Conservation (phyloP, 1,139 yeast species). For the Yamadazyma conglobata region DNA sequence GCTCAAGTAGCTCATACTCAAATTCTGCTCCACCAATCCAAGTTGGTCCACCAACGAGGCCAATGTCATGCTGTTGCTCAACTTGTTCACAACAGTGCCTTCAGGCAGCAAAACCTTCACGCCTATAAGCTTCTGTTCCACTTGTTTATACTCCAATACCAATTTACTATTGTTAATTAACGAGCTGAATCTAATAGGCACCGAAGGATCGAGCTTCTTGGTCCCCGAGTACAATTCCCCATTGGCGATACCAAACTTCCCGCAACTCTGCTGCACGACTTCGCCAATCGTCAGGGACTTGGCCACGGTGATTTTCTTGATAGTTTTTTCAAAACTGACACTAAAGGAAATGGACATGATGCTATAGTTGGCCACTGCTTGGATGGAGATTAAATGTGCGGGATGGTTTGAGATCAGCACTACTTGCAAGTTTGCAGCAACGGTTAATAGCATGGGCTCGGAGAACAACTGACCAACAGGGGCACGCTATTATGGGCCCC, state of each 20-base stretch:
- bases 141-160: slow-evolving; percentile 20
- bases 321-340: slow-evolving; percentile 18
- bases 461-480: too few species aligned
- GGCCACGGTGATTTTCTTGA: slow-evolving; percentile 25
- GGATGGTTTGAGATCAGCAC: too few species aligned
- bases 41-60: slow-evolving; percentile 4
- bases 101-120: slow-evolving; percentile 11
- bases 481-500: too few species aligned
- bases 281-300: slow-evolving; percentile 28
- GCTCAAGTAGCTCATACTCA: slow-evolving; percentile 9
- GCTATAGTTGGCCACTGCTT: too few species aligned
- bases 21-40: slow-evolving; percentile 3
- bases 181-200: slow-evolving; percentile 33
- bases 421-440: too few species aligned
- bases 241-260: slow-evolving; percentile 19
- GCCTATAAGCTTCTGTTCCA: slow-evolving; percentile 7
- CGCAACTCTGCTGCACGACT: slow-evolving; percentile 22
- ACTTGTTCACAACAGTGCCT: slow-evolving; percentile 8
- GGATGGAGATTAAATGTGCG: too few species aligned
- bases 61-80: slow-evolving; percentile 8
- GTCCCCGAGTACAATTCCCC: slow-evolving; percentile 29
- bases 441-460: too few species aligned
- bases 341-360: slow-evolving; percentile 20
- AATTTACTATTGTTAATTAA: slow-evolving; percentile 33
- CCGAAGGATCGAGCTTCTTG: slow-evolving; percentile 29